phyloP scores from a whole-genome alignment of 2,329 filamentous ascomycete genomes.

The Pezizomycotina sp. region DNA sequence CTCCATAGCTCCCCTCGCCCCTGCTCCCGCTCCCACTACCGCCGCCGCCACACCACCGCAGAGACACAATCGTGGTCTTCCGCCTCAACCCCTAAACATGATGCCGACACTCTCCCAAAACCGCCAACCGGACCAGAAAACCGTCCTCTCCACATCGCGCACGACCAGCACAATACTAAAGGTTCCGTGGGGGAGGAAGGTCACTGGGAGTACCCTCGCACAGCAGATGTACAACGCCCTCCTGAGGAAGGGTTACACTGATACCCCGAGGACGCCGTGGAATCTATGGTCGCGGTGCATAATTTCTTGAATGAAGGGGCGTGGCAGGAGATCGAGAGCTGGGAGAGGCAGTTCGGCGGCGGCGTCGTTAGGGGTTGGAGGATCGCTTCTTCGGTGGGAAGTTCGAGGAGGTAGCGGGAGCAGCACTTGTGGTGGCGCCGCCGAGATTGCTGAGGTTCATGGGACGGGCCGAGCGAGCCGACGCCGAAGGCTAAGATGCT shows the following conservation, averaged over 20 bases:
- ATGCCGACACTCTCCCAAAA: constrained; percentile 78
- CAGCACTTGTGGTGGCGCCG: no score
- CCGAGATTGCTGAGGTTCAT: constrained; percentile 76
- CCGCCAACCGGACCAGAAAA: constrained; percentile 53
- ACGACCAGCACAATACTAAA: constrained; percentile 81
- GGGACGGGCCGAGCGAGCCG: constrained; percentile 69
- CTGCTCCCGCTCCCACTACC: constrained; percentile 26
- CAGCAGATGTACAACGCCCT: constrained; percentile 99
- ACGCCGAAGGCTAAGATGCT: constrained; percentile 83
- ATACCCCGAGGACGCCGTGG: constrained; percentile 83
- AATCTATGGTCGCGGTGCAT: constrained; percentile 93
- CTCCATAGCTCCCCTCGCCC: constrained; percentile 26
- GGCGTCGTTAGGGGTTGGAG: constrained; percentile 59
- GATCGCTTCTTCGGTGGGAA: constrained; percentile 36
- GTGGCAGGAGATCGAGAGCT: constrained; percentile 85
- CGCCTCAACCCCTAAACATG: constrained; percentile 76
- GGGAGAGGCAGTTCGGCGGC: constrained; percentile 70
- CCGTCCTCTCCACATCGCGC: constrained; percentile 59
- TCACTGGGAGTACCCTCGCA: constrained; percentile 90
- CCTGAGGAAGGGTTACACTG: constrained; percentile 84
- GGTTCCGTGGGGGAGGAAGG: constrained; percentile 46
- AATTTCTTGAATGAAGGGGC: constrained; percentile 97
- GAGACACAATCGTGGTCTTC: constrained; percentile 41
- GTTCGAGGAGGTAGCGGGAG: constrained; percentile 26
- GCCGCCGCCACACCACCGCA: constrained; percentile 23